Percentiles rank a stretch among this genome's conserved stretches.
Conservation (phyloP, 139 green algal genomes). For the Chlamydomonas incerta region DNA sequence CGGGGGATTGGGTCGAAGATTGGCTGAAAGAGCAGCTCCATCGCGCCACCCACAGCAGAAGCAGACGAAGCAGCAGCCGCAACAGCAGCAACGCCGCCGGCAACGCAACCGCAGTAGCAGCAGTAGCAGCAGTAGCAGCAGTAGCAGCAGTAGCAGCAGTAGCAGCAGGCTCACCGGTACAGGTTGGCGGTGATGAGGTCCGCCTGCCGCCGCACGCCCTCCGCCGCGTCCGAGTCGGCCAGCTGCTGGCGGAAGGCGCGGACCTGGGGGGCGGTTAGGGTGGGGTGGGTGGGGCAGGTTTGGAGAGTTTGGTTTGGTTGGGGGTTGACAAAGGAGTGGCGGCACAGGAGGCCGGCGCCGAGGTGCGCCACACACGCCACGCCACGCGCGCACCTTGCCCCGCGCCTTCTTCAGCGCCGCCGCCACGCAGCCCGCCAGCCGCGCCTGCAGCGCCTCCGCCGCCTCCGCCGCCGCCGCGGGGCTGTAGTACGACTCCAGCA, state of each 20-base stretch:
- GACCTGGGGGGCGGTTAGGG: background rate
- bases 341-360: too few species aligned
- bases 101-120: too few species aligned
- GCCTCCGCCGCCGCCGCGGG: constrained; percentile 46
- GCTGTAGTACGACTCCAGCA: constrained; percentile 72
- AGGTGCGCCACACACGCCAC: background rate
- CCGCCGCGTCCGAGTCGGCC: constrained; percentile 40
- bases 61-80: too few species aligned
- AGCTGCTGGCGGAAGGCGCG: constrained; percentile 66
- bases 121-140: too few species aligned
- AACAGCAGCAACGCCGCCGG: too few species aligned
- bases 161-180: constrained; percentile 66
- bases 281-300: background rate
- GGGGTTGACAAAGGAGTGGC: background rate
- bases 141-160: too few species aligned
- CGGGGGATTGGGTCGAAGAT: too few species aligned
- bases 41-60: too few species aligned
- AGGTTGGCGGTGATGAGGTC: constrained; percentile 89
- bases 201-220: constrained; percentile 67
- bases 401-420: constrained; percentile 59
- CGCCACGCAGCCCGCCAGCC: constrained; percentile 55
- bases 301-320: too few species aligned
- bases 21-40: too few species aligned
- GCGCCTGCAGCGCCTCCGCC: constrained; percentile 59
- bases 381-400: constrained; percentile 33